Base-by-base conservation (phyloP, 345 rosid species). In the Acer negundo region DNA sequence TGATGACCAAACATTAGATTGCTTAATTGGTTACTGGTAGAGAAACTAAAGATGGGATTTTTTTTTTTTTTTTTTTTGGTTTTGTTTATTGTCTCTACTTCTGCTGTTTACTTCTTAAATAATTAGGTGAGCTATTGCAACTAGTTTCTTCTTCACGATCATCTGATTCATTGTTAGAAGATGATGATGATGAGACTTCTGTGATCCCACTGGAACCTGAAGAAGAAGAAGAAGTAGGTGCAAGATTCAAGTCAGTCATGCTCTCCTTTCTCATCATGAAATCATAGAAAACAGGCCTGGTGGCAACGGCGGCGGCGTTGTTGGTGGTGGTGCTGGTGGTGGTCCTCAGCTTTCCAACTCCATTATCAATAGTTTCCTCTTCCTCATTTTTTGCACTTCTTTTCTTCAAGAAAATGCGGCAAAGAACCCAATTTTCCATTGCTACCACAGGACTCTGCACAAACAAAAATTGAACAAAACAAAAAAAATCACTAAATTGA, bases 341-440 rank as follows among this genome's bases (percentile, higher is more conserved):
- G 20, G 58, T 84, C 78, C 74, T 82, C 31, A 12, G 55, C 63
- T 75, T 84, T 22, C 53, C 65, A 77, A 35, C 77, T 78, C 87
- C 87, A 26, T 76, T 85, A 72, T 81, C 84, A 68, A 80, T 67
- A 10, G 80, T 23, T 55, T 81, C 81, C 31, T 79, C 88, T 10
- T 85, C 88, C 31, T 88, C 94, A 28, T 74, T 90, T 74, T 87
- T 89, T 55, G 81, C 69, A 12, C 79, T 80, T 83, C 97, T 89
- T 81, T 90, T 97, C 93, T 97, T 97, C 76, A 93, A 83, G 80
- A 97, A 94, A 80, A 97, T 89, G 26, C 99, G 91, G 83, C 99
- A 97, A 1, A 97, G 84, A 44, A 94, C 98, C 98, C 98, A 97
- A 77, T 89, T 94, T 63, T 90, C 91, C 80, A 83, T 79, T 19